Conservation (phyloP, 2,329 filamentous ascomycete species). For the Xylariomycetidae sp. region DNA sequence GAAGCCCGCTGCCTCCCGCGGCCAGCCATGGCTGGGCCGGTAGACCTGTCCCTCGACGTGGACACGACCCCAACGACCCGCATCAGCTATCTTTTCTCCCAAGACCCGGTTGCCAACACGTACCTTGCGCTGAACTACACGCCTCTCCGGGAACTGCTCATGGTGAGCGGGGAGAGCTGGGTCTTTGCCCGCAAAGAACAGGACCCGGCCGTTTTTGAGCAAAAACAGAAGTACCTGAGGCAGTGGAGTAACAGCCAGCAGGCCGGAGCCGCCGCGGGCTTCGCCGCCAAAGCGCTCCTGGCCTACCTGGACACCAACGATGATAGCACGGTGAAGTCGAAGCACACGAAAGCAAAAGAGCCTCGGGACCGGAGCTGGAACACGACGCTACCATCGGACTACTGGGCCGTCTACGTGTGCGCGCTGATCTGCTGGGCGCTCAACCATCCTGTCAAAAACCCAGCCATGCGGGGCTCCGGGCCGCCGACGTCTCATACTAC, state of each 20-base stretch:
- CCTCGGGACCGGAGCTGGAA: conserved; percentile 12
- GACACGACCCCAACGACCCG: conserved; percentile 19
- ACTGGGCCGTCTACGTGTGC: conserved; percentile 71
- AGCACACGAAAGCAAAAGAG: conserved; percentile 2
- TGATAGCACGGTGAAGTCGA: conserved; percentile 12
- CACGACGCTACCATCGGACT: conserved; percentile 67
- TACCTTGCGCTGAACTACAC: conserved; percentile 54
- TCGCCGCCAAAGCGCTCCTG: conserved; percentile 47
- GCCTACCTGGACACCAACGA: conserved; percentile 32
- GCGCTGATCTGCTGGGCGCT: conserved; percentile 56
- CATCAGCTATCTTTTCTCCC: conserved; percentile 37
- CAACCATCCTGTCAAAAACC: conserved; percentile 27
- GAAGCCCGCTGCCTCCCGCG: conserved; percentile 23
- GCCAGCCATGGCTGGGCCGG: conserved; percentile 8
- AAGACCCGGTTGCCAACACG: conserved; percentile 40
- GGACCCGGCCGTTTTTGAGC: conserved; percentile 35
- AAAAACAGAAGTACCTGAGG: conserved; percentile 41
- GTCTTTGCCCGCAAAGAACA: conserved; percentile 49
- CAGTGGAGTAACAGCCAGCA: conserved; percentile 27
- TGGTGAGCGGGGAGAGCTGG: conserved; percentile 54
- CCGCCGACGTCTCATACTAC: conserved; percentile 12
- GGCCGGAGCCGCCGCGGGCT: conserved; percentile 38
- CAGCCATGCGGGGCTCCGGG: conserved; percentile 10
- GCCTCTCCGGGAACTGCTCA: conserved; percentile 51
- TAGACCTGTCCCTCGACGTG: conserved; percentile 13